Conservation (phyloP, 2,329 filamentous ascomycete genomes). For the Scytalidium lignicola region DNA sequence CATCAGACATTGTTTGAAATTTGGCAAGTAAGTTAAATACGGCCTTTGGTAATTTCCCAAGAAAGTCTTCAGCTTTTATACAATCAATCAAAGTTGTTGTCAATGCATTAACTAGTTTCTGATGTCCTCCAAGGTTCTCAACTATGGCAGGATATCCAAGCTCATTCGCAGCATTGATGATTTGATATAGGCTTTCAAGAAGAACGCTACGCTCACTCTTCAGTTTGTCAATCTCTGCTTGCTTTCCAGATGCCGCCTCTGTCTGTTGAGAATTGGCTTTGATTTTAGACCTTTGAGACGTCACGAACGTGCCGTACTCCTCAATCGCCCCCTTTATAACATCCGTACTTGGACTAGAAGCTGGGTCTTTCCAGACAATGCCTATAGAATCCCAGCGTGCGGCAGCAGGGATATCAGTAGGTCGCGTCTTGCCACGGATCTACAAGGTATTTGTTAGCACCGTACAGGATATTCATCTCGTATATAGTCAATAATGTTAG, state of each 20-base stretch:
- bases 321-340: conserved; percentile 25
- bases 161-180: conserved; percentile 48
- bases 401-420: conserved; percentile 40
- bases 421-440: conserved; percentile 27
- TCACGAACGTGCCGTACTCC: conserved; percentile 26
- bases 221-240: conserved; percentile 29
- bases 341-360: conserved; percentile 21
- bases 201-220: conserved; percentile 39
- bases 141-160: conserved; percentile 51
- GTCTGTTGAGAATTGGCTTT: conserved; percentile 22
- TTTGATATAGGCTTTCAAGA: conserved; percentile 44
- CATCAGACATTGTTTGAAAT: conserved; percentile 52
- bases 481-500: background rate
- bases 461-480: background rate
- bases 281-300: conserved; percentile 22
- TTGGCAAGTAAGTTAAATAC: conserved; percentile 57
- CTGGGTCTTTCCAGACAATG: conserved; percentile 40
- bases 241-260: conserved; percentile 18
- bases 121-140: conserved; percentile 52
- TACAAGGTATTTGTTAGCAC: conserved; percentile 8
- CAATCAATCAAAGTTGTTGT: conserved; percentile 50
- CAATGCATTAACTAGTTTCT: conserved; percentile 50
- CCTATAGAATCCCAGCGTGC: conserved; percentile 50
- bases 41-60: conserved; percentile 48
- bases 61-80: conserved; percentile 47